phyloP scores from a whole-genome alignment of 2,329 filamentous ascomycete species.

The Sphaerulina musiva region DNA sequence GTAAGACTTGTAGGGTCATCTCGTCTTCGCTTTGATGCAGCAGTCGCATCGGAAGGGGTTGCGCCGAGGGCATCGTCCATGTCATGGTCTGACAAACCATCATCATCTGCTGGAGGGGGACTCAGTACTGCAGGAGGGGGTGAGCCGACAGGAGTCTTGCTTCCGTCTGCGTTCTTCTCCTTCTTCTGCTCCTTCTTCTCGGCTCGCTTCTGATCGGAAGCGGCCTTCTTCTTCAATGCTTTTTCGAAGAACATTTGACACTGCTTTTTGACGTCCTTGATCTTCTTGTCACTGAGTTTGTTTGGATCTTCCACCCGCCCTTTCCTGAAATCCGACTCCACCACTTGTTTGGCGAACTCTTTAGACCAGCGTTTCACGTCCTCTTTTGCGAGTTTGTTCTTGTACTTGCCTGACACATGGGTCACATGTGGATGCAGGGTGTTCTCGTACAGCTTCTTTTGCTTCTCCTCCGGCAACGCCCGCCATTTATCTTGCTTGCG shows the following conservation, averaged over 20 bases:
- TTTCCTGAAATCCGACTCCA: slow-evolving; percentile 86
- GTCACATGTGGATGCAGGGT: slow-evolving; percentile 82
- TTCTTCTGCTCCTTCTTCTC: slow-evolving; percentile 38
- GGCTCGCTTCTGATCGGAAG: slow-evolving; percentile 59
- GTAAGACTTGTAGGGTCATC: slow-evolving; percentile 33
- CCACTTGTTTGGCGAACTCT: slow-evolving; percentile 72
- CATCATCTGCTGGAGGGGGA: slow-evolving; percentile 22
- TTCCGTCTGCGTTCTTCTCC: slow-evolving; percentile 22
- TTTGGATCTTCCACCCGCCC: slow-evolving; percentile 77
- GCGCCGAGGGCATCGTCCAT: slow-evolving; percentile 20
- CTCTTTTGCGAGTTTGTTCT: slow-evolving; percentile 77
- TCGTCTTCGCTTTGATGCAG: slow-evolving; percentile 25
- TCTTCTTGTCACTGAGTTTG: slow-evolving; percentile 67
- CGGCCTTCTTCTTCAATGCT: slow-evolving; percentile 68
- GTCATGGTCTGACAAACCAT: slow-evolving; percentile 27
- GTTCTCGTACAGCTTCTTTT: slow-evolving; percentile 91
- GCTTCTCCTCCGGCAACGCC: slow-evolving; percentile 67
- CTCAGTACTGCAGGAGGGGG: slow-evolving; percentile 21
- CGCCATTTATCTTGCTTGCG: slow-evolving; percentile 65
- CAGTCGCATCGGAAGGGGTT: slow-evolving; percentile 22
- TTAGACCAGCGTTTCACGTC: slow-evolving; percentile 59
- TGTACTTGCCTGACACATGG: slow-evolving; percentile 78
- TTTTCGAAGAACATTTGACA: slow-evolving; percentile 83
- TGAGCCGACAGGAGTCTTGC: slow-evolving; percentile 27
- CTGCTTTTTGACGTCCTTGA: slow-evolving; percentile 74